Evolutionary conservation across 805 yeast species (phyloP), one percentile per base, ranked within the genome.

Genomic region (Metschnikowia matae): DNA sequence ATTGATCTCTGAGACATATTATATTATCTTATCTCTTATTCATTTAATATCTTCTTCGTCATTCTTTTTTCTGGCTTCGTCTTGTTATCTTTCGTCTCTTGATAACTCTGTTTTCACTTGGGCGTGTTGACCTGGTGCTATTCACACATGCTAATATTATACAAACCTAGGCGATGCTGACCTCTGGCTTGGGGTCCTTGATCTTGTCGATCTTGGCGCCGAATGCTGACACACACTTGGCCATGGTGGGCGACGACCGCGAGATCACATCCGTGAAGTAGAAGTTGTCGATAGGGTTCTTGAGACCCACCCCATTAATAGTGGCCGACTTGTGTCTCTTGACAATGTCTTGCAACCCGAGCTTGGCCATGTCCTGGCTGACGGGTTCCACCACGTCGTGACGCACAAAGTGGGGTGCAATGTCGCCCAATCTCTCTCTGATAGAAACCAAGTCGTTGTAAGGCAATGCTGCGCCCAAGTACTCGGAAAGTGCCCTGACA

Each of bases 201-300:
- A 74, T 67, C 66, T 83, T 83, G 56, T 82, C 87, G 56, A 82
- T 73, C 70, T 81, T 79, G 50, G 84, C 79, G 48, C 88, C 88
- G 63, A 84, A 83, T 50, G 85, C 73, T 48, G 85, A 78, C 52
- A 89, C 83, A 75, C 95, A 86, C 71, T 80, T 84, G 39, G 96
- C 95, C 96, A 88, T 89, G 31, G 96, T 89, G 57, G 89, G 88
- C 45, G 96, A 88, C 50, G 88, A 82, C 75, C 96, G 81, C 21
- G 95, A 85, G 58, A 88, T 85, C 54, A 87, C 88, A 68, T 89
- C 92, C 34, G 96, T 88, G 78, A 88, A 85, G 76, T 89, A 88
- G 69, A 86, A 88, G 81, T 88, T 87, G 59, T 80, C 81, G 63
- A 88, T 83, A 51, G 90, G 90, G 68, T 84, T 83, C 68, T 75